phyloP scores from a whole-genome alignment of 2,329 filamentous ascomycete genomes.

The Colletotrichum cereale region DNA sequence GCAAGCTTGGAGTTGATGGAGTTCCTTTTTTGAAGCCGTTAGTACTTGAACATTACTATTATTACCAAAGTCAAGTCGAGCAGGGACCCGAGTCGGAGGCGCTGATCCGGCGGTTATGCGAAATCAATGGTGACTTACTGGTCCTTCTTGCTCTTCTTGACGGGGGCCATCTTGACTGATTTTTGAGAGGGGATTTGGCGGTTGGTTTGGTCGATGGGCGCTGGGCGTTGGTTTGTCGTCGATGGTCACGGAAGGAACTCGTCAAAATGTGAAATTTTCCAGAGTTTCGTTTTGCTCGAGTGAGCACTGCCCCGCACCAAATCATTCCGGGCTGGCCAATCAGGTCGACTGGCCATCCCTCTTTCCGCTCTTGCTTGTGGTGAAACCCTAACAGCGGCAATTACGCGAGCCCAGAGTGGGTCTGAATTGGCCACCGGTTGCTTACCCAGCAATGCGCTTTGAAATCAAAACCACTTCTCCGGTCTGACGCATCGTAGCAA shows the following conservation, averaged over 20 bases:
- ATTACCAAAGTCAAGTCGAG: not conserved
- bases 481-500: conserved; percentile 45
- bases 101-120: too few species aligned
- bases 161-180: conserved; percentile 72
- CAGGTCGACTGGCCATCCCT: not conserved
- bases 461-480: conserved; percentile 61
- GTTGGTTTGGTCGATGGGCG: conserved; percentile 44
- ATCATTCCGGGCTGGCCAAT: not conserved
- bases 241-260: conserved; percentile 9
- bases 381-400: conserved; percentile 11
- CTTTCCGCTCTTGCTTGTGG: not conserved
- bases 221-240: conserved; percentile 35
- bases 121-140: conserved; percentile 53
- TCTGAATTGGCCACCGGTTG: conserved; percentile 23
- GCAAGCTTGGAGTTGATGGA: conserved; percentile 58
- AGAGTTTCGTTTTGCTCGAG: conserved; percentile 18
- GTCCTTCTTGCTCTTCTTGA: conserved; percentile 89
- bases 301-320: not conserved
- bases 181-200: conserved; percentile 43
- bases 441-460: conserved; percentile 58
- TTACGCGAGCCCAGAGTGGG: conserved; percentile 30
- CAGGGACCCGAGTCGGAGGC: not conserved
- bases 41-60: not conserved
- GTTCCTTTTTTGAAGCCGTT: conserved; percentile 58
- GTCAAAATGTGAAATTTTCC: not conserved